phyloP scores from a whole-genome alignment of 1,284 basidiomycete genomes.

The Lignosus rhinocerotis region DNA sequence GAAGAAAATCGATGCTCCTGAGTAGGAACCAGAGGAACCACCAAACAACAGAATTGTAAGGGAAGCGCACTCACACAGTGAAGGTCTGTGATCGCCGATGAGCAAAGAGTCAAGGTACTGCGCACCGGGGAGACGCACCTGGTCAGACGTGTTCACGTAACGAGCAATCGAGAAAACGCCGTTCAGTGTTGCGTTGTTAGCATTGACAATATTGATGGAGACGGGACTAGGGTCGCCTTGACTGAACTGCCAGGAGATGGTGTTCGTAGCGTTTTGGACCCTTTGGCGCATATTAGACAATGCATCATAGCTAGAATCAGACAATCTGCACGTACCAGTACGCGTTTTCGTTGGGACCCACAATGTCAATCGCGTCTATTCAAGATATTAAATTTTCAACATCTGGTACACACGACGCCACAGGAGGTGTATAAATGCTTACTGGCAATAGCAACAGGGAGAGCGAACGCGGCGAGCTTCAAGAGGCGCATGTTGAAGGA shows the following conservation, averaged over 20 bases:
- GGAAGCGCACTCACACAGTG: conserved; percentile 23
- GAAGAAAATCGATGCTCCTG: too few relatives aligned
- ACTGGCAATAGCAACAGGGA: conserved; percentile 35
- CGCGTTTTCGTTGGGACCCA: conserved; percentile 30
- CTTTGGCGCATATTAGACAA: conserved; percentile 21
- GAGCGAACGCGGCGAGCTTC: conserved; percentile 33
- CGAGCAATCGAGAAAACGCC: conserved; percentile 38
- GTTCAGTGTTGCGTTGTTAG: conserved; percentile 37
- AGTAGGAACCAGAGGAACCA: neutral
- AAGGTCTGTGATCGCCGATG: conserved; percentile 15
- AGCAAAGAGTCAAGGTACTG: neutral
- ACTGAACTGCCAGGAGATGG: conserved; percentile 37
- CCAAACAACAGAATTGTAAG: neutral
- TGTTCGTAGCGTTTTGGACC: conserved; percentile 40
- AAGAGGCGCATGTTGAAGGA: conserved; percentile 25
- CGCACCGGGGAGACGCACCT: conserved; percentile 24
- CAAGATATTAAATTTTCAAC: neutral
- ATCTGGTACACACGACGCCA: neutral
- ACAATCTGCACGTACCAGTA: conserved; percentile 33
- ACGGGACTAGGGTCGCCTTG: conserved; percentile 38
- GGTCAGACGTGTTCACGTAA: conserved; percentile 33
- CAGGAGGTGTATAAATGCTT: conserved; percentile 3
- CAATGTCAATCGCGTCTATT: conserved; percentile 35
- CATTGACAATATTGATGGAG: conserved; percentile 36
- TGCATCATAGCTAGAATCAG: neutral